Conservation (phyloP, 345 rosid species). For the Citropsis articulata region DNA sequence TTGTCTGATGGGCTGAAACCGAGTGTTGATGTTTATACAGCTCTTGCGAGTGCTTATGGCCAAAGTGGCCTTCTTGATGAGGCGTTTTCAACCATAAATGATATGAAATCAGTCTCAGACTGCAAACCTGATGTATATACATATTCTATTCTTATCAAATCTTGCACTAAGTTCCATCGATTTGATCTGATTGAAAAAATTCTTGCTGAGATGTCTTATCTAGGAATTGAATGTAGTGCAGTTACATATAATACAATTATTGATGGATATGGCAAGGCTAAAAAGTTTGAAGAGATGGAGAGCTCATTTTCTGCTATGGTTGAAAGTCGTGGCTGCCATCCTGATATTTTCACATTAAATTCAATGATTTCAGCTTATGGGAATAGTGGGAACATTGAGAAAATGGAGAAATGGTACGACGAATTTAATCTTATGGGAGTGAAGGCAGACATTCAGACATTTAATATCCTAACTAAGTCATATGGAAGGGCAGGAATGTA, state of each 20-base stretch:
- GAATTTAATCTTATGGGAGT: slow-evolving; percentile 74
- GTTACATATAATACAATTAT: slow-evolving; percentile 74
- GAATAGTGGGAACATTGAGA: slow-evolving; percentile 32
- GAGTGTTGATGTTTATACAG: slow-evolving; percentile 73
- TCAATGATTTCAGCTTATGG: slow-evolving; percentile 76
- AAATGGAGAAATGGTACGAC: slow-evolving; percentile 16
- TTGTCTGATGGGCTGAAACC: slow-evolving; percentile 69
- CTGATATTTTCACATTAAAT: slow-evolving; percentile 78
- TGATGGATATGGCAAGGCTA: slow-evolving; percentile 78
- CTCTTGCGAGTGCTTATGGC: slow-evolving; percentile 76
- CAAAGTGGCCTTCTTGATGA: slow-evolving; percentile 49
- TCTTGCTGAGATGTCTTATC: slow-evolving; percentile 70
- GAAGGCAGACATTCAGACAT: slow-evolving; percentile 61
- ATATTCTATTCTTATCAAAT: slow-evolving; percentile 53
- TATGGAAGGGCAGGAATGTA: slow-evolving; percentile 63
- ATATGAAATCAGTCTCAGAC: slow-evolving; percentile 70
- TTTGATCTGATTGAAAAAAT: slow-evolving; percentile 52
- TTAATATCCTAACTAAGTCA: slow-evolving; percentile 61
- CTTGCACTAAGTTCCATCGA: slow-evolving; percentile 47
- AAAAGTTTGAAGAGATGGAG: slow-evolving; percentile 76
- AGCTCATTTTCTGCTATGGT: slow-evolving; percentile 59
- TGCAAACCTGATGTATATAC: slow-evolving; percentile 80
- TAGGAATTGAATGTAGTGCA: slow-evolving; percentile 54
- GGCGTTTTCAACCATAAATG: slow-evolving; percentile 56
- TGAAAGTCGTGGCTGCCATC: slow-evolving; percentile 54